phyloP scores from a whole-genome alignment of 2,329 filamentous ascomycete genomes.

The Alternaria panax region DNA sequence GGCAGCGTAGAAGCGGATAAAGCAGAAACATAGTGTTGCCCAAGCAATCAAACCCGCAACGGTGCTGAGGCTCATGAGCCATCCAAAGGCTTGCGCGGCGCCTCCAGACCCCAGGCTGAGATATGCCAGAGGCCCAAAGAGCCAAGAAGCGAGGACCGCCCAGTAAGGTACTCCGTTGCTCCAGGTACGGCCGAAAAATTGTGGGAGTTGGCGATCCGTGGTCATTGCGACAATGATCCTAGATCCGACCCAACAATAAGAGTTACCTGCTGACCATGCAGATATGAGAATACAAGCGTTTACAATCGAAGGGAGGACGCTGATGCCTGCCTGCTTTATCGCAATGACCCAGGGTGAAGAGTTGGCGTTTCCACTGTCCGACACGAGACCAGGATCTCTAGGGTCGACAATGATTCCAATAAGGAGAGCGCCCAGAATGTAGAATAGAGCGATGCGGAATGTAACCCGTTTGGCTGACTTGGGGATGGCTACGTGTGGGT shows the following conservation, averaged over 20 bases:
- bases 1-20: conserved; percentile 73
- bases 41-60: conserved; percentile 63
- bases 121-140: conserved; percentile 65
- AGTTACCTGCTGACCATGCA: conserved; percentile 37
- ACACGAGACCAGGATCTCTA: conserved; percentile 48
- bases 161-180: conserved; percentile 75
- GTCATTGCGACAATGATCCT: conserved; percentile 36
- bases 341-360: conserved; percentile 63
- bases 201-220: conserved; percentile 30
- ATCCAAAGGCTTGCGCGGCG: conserved; percentile 46
- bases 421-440: conserved; percentile 57
- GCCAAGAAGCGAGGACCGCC: conserved; percentile 66
- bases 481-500: conserved; percentile 71
- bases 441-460: conserved; percentile 56
- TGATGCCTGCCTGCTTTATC: conserved; percentile 55
- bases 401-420: conserved; percentile 66
- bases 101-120: conserved; percentile 72
- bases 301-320: conserved; percentile 38
- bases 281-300: conserved; percentile 37
- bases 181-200: conserved; percentile 42
- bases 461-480: conserved; percentile 59
- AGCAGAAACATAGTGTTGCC: conserved; percentile 66
- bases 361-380: conserved; percentile 42
- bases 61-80: conserved; percentile 75
- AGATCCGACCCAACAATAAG: conserved; percentile 36